phyloP scores from a whole-genome alignment of 106 monocot species.

The Dactylorhiza incarnata region DNA sequence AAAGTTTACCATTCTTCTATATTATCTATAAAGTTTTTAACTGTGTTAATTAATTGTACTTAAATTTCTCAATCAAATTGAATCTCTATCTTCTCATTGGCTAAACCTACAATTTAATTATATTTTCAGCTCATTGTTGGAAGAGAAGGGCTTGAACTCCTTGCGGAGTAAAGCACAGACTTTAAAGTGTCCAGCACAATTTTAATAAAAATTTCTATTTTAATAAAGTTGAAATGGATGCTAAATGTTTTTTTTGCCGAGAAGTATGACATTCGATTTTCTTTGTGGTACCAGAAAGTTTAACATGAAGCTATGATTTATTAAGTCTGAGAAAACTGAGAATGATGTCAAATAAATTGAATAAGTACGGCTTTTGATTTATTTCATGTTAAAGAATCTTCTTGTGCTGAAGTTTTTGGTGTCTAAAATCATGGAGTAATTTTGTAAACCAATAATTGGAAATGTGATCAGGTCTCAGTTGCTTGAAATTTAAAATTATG shows the following conservation, averaged over 20 bases:
- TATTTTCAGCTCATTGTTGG: background rate
- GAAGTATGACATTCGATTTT: background rate
- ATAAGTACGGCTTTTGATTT: no score
- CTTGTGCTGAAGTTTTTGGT: no score
- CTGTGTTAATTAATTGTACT: background rate
- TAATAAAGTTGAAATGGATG: background rate
- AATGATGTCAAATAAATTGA: background rate
- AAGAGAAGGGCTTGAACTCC: background rate
- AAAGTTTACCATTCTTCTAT: background rate
- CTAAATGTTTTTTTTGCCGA: background rate
- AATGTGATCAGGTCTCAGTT: no score
- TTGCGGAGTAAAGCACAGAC: background rate
- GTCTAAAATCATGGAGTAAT: no score
- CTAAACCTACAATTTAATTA: background rate
- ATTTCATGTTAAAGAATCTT: no score
- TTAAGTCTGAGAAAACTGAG: background rate
- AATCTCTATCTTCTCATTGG: background rate
- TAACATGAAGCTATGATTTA: background rate
- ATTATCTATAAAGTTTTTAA: background rate
- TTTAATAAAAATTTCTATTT: background rate
- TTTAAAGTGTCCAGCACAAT: background rate
- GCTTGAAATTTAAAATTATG: no score
- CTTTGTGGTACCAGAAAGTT: background rate
- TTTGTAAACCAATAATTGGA: no score
- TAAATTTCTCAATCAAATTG: background rate